phyloP scores from a whole-genome alignment of 805 yeast species.

The Candida berthetii region DNA sequence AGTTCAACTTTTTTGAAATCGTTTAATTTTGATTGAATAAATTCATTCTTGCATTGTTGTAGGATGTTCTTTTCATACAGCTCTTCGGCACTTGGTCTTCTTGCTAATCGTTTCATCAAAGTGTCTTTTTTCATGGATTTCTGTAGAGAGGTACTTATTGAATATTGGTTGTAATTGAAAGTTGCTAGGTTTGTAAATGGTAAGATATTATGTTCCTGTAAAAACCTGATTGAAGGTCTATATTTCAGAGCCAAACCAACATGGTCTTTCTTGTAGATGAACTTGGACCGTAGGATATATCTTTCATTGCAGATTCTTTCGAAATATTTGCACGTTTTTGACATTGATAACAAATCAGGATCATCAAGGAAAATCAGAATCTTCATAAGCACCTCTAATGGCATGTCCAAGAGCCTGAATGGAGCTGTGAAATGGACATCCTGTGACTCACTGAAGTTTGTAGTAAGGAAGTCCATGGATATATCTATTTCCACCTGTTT shows the following conservation, averaged over 20 bases:
- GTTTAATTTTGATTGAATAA: constrained; percentile 6
- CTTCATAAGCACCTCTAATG: constrained; percentile 17
- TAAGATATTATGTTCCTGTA: constrained; percentile 13
- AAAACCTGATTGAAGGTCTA: constrained; percentile 8
- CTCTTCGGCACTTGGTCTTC: constrained; percentile 13
- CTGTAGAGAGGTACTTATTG: constrained; percentile 4
- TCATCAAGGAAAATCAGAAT: constrained; percentile 15
- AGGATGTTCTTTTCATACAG: constrained; percentile 14
- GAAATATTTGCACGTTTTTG: constrained; percentile 12
- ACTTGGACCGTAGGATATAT: constrained; percentile 14
- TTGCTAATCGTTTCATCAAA: constrained; percentile 11
- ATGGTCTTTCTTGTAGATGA: constrained; percentile 12
- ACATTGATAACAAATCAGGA: constrained; percentile 13
- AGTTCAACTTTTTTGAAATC: constrained; percentile 9
- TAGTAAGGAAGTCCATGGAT: constrained; percentile 18
- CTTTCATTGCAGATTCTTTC: constrained; percentile 13
- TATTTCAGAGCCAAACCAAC: constrained; percentile 12
- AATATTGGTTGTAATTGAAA: constrained; percentile 5
- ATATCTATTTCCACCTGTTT: too few species aligned
- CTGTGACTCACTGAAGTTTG: constrained; percentile 12
- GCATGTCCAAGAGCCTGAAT: constrained; percentile 16
- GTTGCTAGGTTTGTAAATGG: constrained; percentile 5
- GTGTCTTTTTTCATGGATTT: constrained; percentile 13
- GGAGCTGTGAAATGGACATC: constrained; percentile 7
- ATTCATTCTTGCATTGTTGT: constrained; percentile 1